These are phyloP conservation scores for Coprinopsis sp. DNA, from an alignment of 768 basidiomycete genomes.

Conservation along the genomic window DNA sequence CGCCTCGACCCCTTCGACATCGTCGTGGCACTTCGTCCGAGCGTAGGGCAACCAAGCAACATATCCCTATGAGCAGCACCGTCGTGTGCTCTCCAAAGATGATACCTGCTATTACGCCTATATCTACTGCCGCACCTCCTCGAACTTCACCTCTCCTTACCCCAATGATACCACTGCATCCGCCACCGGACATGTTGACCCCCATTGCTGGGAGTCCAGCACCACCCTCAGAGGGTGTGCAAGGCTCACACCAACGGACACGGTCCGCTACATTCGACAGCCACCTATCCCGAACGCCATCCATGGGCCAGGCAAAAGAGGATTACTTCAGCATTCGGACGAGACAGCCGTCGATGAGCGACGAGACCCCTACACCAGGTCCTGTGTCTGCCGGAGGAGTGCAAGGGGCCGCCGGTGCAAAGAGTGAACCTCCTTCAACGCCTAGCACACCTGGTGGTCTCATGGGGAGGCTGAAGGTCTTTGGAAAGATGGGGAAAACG, in stretches of 20 bases:
- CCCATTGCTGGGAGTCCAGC: conserved; percentile 4
- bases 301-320: conserved; percentile 19
- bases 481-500: conserved; percentile 57
- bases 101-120: conserved; percentile 58
- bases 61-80: conserved; percentile 29
- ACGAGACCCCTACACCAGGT: conserved; percentile 14
- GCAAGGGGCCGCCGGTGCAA: too few species aligned
- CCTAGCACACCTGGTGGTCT: conserved; percentile 49
- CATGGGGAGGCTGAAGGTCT: conserved; percentile 76
- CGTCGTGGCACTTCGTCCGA: conserved; percentile 2
- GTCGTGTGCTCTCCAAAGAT: conserved; percentile 63
- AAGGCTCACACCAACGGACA: conserved; percentile 21
- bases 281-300: conserved; percentile 14
- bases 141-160: conserved; percentile 53
- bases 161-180: conserved; percentile 51
- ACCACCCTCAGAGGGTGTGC: background rate
- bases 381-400: too few species aligned
- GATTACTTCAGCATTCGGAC: conserved; percentile 54
- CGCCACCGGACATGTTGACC: conserved; percentile 4
- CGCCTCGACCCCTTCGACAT: conserved; percentile 9
- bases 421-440: conserved; percentile 1
- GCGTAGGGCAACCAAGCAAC: conserved; percentile 10
- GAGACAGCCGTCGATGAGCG: conserved; percentile 40
- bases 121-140: conserved; percentile 32
- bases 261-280: conserved; percentile 45